These are phyloP conservation scores for Dalechampia spathulata DNA, from an alignment of 441 rosid genomes.

Conservation along the genomic window DNA sequence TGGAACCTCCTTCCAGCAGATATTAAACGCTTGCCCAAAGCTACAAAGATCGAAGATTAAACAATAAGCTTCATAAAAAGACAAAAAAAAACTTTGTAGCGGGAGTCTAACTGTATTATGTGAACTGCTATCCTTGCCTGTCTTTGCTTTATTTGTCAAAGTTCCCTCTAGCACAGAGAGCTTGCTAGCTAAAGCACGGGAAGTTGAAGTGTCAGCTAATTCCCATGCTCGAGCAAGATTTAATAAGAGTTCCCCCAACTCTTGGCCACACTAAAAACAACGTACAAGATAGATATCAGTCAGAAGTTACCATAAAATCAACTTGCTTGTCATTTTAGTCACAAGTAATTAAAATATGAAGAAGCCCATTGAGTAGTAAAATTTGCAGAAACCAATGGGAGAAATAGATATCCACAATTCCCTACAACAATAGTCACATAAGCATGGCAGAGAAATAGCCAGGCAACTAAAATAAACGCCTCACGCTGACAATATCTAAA, in stretches of 20 bases:
- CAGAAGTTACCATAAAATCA: not conserved
- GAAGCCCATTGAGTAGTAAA: too few relatives aligned
- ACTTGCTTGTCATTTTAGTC: too few relatives aligned
- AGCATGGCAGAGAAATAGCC: not conserved
- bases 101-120: constrained; percentile 20
- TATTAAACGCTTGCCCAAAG: constrained; percentile 73
- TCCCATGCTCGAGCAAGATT: constrained; percentile 86
- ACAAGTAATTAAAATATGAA: too few relatives aligned
- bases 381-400: too few relatives aligned
- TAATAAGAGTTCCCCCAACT: constrained; percentile 63
- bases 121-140: constrained; percentile 49
- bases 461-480: not conserved
- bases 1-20: constrained; percentile 85
- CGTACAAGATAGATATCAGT: constrained; percentile 6
- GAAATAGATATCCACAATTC: too few relatives aligned
- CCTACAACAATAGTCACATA: not conserved
- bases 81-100: constrained; percentile 19
- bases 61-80: constrained; percentile 19
- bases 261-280: constrained; percentile 56
- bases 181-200: constrained; percentile 46
- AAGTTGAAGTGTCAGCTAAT: constrained; percentile 59
- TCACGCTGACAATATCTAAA: too few relatives aligned
- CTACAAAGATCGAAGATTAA: constrained; percentile 37
- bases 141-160: constrained; percentile 43
- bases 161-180: constrained; percentile 51